These are phyloP conservation scores for Rhodotorula sp. DNA, from an alignment of 1,284 basidiomycete genomes.

Conservation along the genomic window DNA sequence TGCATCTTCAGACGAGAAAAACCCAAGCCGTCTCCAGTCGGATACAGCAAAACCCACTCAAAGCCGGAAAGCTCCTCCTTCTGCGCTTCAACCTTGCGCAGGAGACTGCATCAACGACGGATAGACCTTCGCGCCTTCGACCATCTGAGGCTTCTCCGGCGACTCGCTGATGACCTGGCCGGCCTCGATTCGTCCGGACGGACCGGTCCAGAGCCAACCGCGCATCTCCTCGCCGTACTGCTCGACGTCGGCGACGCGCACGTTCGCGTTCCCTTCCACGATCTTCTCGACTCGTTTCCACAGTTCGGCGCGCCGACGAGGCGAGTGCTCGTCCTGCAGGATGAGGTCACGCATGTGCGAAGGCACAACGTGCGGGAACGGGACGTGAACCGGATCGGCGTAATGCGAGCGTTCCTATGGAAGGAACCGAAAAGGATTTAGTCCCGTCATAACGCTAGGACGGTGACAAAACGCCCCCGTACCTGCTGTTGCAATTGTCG, in stretches of 20 bases:
- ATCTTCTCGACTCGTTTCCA: slow-evolving; percentile 84
- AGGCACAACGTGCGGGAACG: slow-evolving; percentile 78
- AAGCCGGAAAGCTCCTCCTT: neutral
- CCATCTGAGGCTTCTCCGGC: slow-evolving; percentile 5
- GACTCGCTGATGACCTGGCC: neutral
- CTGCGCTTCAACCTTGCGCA: neutral
- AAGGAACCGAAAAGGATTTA: neutral
- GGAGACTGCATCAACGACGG: neutral
- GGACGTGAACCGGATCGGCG: slow-evolving; percentile 73
- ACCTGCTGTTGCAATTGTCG: slow-evolving; percentile 34
- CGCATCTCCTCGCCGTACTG: slow-evolving; percentile 66
- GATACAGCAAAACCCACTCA: neutral
- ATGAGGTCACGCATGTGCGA: slow-evolving; percentile 87
- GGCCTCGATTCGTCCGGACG: slow-evolving; percentile 1
- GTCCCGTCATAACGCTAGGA: no score
- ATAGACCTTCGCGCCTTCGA: neutral
- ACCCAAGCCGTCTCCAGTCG: neutral
- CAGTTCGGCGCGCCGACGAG: slow-evolving; percentile 64
- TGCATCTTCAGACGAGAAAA: neutral
- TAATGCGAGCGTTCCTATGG: slow-evolving; percentile 71
- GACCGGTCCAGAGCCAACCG: slow-evolving; percentile 57
- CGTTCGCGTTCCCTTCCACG: slow-evolving; percentile 93
- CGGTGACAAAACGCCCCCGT: neutral
- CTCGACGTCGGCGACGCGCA: slow-evolving; percentile 83
- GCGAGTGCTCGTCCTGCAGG: slow-evolving; percentile 75